Percentiles rank a stretch among this genome's conserved stretches.
phyloP scores from a whole-genome alignment of 2,329 filamentous ascomycete genomes.

The Fusarium sp. region DNA sequence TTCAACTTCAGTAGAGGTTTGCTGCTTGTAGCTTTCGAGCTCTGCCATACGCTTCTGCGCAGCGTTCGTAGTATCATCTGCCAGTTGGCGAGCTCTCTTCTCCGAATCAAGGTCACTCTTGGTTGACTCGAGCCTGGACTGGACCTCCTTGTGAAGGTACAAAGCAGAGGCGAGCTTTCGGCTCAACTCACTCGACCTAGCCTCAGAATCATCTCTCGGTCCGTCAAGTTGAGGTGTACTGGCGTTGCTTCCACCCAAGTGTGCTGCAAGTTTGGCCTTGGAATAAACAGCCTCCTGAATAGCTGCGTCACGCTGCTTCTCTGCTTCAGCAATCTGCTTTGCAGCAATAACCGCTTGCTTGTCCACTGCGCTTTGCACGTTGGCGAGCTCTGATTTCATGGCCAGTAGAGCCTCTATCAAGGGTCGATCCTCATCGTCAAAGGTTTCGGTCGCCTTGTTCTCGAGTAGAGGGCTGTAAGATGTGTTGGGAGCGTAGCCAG shows the following conservation, averaged over 20 bases:
- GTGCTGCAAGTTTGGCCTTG: slow-evolving; percentile 90
- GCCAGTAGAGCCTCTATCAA: slow-evolving; percentile 91
- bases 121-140: slow-evolving; percentile 77
- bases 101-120: slow-evolving; percentile 82
- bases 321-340: slow-evolving; percentile 90
- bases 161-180: slow-evolving; percentile 86
- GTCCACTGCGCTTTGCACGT: slow-evolving; percentile 91
- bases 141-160: slow-evolving; percentile 83
- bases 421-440: slow-evolving; percentile 92
- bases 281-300: slow-evolving; percentile 95
- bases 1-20: slow-evolving; percentile 86
- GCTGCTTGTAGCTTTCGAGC: slow-evolving; percentile 85
- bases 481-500: slow-evolving; percentile 82
- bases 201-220: slow-evolving; percentile 70
- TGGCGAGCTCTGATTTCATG: slow-evolving; percentile 89
- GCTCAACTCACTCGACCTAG: slow-evolving; percentile 75
- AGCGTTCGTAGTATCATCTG: slow-evolving; percentile 87
- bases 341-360: slow-evolving; percentile 87
- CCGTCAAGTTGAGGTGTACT: slow-evolving; percentile 70
- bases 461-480: slow-evolving; percentile 81
- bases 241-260: slow-evolving; percentile 72
- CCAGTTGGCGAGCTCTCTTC: slow-evolving; percentile 81
- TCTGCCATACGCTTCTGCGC: slow-evolving; percentile 87
- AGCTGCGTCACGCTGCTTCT: slow-evolving; percentile 94
- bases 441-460: slow-evolving; percentile 79